Conservation (phyloP, 805 yeast species). For the Metschnikowia continentalis region DNA sequence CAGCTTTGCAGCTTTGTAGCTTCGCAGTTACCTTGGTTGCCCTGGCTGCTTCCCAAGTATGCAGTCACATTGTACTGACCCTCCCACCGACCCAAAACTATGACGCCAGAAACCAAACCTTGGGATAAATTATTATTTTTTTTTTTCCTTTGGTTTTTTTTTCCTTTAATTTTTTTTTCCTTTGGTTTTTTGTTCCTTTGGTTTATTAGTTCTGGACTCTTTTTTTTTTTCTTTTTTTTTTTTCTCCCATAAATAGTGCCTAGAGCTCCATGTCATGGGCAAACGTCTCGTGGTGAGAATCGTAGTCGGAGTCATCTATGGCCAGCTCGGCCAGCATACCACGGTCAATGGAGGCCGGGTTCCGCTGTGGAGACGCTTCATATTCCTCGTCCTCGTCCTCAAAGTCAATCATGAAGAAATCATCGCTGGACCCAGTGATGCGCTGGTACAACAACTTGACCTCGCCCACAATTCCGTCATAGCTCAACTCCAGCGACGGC, state of each 20-base stretch:
- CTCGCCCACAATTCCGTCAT: conserved; percentile 85
- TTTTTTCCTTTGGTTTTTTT: too few relatives aligned
- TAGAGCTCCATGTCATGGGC: conserved; percentile 42
- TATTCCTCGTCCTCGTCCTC: conserved; percentile 81
- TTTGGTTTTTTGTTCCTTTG: too few relatives aligned
- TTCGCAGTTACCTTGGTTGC: too few relatives aligned
- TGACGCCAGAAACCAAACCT: too few relatives aligned
- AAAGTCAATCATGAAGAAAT: conserved; percentile 92
- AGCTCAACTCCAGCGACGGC: conserved; percentile 84
- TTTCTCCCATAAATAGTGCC: neutral
- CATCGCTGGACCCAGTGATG: conserved; percentile 91
- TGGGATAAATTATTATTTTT: too few relatives aligned
- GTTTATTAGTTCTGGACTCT: too few relatives aligned
- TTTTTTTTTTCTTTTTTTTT: too few relatives aligned
- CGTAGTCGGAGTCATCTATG: conserved; percentile 20
- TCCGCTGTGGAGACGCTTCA: neutral
- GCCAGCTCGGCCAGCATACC: conserved; percentile 18
- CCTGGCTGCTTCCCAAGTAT: too few relatives aligned
- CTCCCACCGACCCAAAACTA: too few relatives aligned
- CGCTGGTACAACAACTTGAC: conserved; percentile 68
- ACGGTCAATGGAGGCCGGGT: neutral
- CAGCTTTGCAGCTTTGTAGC: too few relatives aligned
- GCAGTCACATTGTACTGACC: too few relatives aligned
- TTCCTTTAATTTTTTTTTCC: too few relatives aligned
- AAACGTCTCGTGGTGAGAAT: conserved; percentile 38